A percentile compares a stretch with the other conserved stretches of the same genome.
phyloP scores from a whole-genome alignment of 75 land plant species.

The Isoetes taiwanensis region DNA sequence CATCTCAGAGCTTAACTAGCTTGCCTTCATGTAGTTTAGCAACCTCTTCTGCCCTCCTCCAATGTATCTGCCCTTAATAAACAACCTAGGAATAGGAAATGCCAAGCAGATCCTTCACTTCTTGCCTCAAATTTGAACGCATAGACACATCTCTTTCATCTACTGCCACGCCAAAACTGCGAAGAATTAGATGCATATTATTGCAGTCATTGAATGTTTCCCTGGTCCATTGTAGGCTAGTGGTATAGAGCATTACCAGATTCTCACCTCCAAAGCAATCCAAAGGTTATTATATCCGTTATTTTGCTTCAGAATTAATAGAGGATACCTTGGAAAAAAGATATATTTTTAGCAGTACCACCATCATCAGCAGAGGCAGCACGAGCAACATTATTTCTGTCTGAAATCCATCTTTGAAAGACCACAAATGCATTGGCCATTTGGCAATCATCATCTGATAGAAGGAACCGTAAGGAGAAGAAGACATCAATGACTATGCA shows the following conservation, averaged over 20 bases:
- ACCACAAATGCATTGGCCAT: no score
- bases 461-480: no score
- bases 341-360: no score
- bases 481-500: no score
- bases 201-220: constrained; percentile 96
- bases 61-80: constrained; percentile 75
- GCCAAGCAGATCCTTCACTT: constrained; percentile 49
- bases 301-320: no score
- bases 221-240: constrained; percentile 73
- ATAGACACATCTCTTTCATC: constrained; percentile 83
- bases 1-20: constrained; percentile 36
- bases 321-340: no score
- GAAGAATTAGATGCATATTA: constrained; percentile 34
- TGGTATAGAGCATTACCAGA: constrained; percentile 58
- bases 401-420: no score
- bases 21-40: constrained; percentile 59
- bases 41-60: constrained; percentile 74
- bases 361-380: no score
- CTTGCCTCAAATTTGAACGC: constrained; percentile 66
- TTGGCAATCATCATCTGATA: no score
- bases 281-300: no score
- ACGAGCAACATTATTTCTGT: no score
- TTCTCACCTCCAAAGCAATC: constrained; percentile 59
- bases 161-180: constrained; percentile 34
- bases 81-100: constrained; percentile 53